phyloP scores from a whole-genome alignment of 352 stramenopile species.

The Phytophthora brassicae region DNA sequence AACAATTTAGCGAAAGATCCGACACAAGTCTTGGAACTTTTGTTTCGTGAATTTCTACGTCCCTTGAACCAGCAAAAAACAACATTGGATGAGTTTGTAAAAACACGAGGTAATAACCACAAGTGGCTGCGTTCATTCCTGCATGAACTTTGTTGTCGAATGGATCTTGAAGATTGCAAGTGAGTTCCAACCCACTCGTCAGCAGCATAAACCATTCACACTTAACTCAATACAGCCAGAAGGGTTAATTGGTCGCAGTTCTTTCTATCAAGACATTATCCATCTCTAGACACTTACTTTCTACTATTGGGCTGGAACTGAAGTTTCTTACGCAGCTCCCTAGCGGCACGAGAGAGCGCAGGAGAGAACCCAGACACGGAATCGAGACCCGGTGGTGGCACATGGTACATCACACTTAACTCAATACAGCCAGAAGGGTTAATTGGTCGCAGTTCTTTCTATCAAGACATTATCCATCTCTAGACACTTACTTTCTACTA shows the following conservation, averaged over 20 bases:
- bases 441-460: too few species aligned
- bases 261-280: too few species aligned
- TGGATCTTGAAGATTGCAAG: constrained; percentile 28
- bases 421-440: too few species aligned
- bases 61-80: background rate
- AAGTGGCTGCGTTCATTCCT: constrained; percentile 37
- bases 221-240: too few species aligned
- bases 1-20: constrained; percentile 14
- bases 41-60: constrained; percentile 10
- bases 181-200: too few species aligned
- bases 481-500: constrained; percentile 20
- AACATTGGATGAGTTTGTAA: background rate
- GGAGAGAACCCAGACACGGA: too few species aligned
- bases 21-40: background rate
- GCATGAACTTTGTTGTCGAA: constrained; percentile 22
- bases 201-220: too few species aligned
- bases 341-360: constrained; percentile 48
- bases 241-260: too few species aligned
- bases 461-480: too few species aligned
- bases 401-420: too few species aligned
- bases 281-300: constrained; percentile 22
- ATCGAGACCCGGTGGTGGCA: too few species aligned
- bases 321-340: constrained; percentile 44
- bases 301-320: constrained; percentile 32
- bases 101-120: constrained; percentile 14